Evolutionary conservation across 75 land plant species (phyloP), one percentile per base, ranked within the genome.

Genomic region (Picea glauca): DNA sequence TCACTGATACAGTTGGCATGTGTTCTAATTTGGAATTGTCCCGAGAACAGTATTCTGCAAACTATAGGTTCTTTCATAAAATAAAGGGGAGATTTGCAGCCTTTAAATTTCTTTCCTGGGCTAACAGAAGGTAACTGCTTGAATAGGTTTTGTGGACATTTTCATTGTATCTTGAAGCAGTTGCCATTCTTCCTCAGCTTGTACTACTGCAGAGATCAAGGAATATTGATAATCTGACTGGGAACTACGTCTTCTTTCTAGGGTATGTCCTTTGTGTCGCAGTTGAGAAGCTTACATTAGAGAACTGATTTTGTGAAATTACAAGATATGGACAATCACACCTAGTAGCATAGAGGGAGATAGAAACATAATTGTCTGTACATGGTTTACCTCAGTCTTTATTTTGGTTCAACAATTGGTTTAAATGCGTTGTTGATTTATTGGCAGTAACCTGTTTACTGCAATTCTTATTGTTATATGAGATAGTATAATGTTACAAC

Each of bases 101-200:
- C 43, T 11, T 3, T 40, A n/a, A 43, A 9, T 20, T 70, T 43
- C 12, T 70, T 70, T 17, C 54, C 50, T 70, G 46, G 18, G 17
- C 74, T 70, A 40, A 70, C 50, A 40, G 46, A 68, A 21, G 20
- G 74, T 70, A 40, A 70, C 26, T 43, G 43, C 43, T 38, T n/a
- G 54, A 21, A 8, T 70, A 93, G 96, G 94, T 93, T 6, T 78
- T 92, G 84, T 93, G 96, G 96, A 83, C 96, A n/a, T 93, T 93
- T 77, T 93, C 96, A 63, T 80, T 93, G 70, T 93, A 83, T 74
- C 75, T 93, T 78, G 96, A 93, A 77, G 92, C 96, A 31, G 90
- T 93, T 62, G 96, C 96, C 30, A 93, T 93, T 63, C 84, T 93
- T 78, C 96, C 96, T 74, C 96, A 91, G 84, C 89, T 93, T 33